Conservation (phyloP, 495 filamentous ascomycete genomes). For the Xanthoparmelia taractica region DNA sequence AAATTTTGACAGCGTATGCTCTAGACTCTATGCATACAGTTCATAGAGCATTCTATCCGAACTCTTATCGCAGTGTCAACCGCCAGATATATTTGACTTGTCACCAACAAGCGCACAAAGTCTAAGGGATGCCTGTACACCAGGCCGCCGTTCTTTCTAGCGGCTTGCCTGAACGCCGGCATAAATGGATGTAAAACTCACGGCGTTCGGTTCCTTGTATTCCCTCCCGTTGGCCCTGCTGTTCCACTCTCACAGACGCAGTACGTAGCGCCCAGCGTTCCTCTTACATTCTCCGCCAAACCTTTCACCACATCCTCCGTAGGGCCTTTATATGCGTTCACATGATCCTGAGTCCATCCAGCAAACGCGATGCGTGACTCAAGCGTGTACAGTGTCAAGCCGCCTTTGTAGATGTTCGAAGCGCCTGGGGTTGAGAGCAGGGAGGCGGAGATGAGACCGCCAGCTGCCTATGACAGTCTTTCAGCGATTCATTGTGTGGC, state of each 20-base stretch:
- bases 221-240: constrained; percentile 53
- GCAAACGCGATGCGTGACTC: constrained; percentile 52
- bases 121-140: background rate
- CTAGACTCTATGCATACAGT: background rate
- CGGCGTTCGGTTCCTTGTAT: constrained; percentile 49
- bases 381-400: constrained; percentile 55
- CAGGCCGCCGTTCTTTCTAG: background rate
- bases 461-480: constrained; percentile 41
- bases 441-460: constrained; percentile 51
- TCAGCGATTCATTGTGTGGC: background rate
- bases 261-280: constrained; percentile 46
- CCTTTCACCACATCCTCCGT: constrained; percentile 46
- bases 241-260: constrained; percentile 54
- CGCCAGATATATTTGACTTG: background rate
- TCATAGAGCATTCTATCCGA: background rate
- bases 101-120: background rate
- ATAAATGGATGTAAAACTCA: constrained; percentile 27
- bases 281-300: constrained; percentile 48
- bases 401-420: constrained; percentile 49
- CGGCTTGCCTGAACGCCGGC: background rate
- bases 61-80: background rate
- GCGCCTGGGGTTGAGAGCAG: constrained; percentile 51
- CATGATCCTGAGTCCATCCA: constrained; percentile 49
- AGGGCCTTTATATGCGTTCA: constrained; percentile 47
- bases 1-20: background rate